Evolutionary conservation across 2,329 filamentous ascomycete genomes (phyloP).

Genomic region (Trichoderma polysporum): DNA sequence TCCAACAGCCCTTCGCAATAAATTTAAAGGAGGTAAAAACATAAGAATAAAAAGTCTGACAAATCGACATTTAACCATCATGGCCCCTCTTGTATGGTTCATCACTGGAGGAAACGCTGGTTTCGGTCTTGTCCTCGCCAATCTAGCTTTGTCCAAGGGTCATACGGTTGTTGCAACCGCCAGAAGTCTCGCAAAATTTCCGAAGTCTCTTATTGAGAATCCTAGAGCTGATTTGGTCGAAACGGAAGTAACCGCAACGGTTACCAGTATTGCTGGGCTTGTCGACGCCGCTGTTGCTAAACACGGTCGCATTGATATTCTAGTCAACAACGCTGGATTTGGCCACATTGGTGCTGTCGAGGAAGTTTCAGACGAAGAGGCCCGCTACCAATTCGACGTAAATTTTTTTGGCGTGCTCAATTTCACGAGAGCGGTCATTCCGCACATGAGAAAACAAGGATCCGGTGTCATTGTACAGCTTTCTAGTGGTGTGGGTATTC

Average conservation of each 20-base stretch:
- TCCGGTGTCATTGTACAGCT: conserved; percentile 41
- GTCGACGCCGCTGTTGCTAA: conserved; percentile 36
- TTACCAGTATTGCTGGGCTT: conserved; percentile 30
- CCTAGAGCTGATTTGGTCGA: conserved; percentile 27
- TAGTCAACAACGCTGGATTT: conserved; percentile 63
- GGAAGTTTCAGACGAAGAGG: conserved; percentile 47
- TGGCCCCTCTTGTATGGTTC: conserved; percentile 37
- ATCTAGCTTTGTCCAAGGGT: conserved; percentile 39
- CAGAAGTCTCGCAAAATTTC: conserved; percentile 37
- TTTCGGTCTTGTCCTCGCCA: conserved; percentile 44
- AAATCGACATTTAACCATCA: background rate
- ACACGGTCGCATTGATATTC: conserved; percentile 57
- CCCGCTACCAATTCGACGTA: conserved; percentile 55
- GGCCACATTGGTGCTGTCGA: conserved; percentile 54
- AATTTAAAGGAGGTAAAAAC: no score
- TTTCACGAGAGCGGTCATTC: conserved; percentile 46
- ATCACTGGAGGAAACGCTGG: conserved; percentile 50
- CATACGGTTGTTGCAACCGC: conserved; percentile 48
- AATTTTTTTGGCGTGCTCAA: conserved; percentile 48
- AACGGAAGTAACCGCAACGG: background rate
- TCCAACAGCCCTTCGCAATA: background rate
- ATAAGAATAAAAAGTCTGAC: background rate
- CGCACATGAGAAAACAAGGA: conserved; percentile 34
- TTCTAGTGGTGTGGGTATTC: conserved; percentile 38
- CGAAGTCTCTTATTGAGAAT: conserved; percentile 41